A percentile compares a stretch with the other conserved stretches of the same genome.
These are phyloP conservation scores for Didymella exigua DNA, from an alignment of 2,329 filamentous ascomycete genomes.

Conservation along the genomic window DNA sequence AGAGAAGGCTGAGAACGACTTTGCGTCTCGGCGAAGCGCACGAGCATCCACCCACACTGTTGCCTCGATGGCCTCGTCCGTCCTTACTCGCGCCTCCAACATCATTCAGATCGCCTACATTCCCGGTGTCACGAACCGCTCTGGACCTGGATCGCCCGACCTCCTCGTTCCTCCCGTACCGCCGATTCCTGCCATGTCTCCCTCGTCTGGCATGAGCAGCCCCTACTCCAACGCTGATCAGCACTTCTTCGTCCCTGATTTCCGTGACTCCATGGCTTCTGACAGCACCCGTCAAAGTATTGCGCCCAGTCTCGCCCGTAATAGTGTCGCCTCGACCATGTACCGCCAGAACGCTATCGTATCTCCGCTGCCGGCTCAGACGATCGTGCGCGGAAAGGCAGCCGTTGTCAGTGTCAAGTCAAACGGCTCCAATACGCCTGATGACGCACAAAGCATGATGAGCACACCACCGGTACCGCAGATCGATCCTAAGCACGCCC, in stretches of 20 bases:
- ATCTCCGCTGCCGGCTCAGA: slow-evolving; percentile 78
- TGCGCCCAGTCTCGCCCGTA: slow-evolving; percentile 55
- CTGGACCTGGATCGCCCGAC: slow-evolving; percentile 79
- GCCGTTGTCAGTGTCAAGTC: slow-evolving; percentile 93
- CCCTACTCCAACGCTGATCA: slow-evolving; percentile 70
- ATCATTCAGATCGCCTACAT: slow-evolving; percentile 99
- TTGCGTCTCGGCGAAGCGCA: slow-evolving; percentile 61
- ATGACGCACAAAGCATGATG: slow-evolving; percentile 53
- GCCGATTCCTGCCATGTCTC: slow-evolving; percentile 71
- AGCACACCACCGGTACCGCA: slow-evolving; percentile 72
- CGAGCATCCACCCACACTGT: slow-evolving; percentile 84
- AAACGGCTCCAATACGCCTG: slow-evolving; percentile 60
- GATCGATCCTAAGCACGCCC: slow-evolving; percentile 64
- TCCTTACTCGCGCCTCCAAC: slow-evolving; percentile 94
- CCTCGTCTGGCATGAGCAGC: slow-evolving; percentile 63
- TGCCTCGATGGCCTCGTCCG: slow-evolving; percentile 90
- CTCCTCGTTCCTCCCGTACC: slow-evolving; percentile 90
- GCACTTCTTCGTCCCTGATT: slow-evolving; percentile 91
- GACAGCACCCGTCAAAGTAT: slow-evolving; percentile 67
- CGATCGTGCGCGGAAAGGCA: slow-evolving; percentile 84
- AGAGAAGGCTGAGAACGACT: slow-evolving; percentile 64
- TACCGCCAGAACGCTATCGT: slow-evolving; percentile 91
- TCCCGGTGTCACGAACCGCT: slow-evolving; percentile 92
- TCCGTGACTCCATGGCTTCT: slow-evolving; percentile 90
- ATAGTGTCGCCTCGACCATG: slow-evolving; percentile 83